Evolutionary conservation across 495 filamentous ascomycete genomes (phyloP).

Genomic region (Aspergillus cristatus): DNA sequence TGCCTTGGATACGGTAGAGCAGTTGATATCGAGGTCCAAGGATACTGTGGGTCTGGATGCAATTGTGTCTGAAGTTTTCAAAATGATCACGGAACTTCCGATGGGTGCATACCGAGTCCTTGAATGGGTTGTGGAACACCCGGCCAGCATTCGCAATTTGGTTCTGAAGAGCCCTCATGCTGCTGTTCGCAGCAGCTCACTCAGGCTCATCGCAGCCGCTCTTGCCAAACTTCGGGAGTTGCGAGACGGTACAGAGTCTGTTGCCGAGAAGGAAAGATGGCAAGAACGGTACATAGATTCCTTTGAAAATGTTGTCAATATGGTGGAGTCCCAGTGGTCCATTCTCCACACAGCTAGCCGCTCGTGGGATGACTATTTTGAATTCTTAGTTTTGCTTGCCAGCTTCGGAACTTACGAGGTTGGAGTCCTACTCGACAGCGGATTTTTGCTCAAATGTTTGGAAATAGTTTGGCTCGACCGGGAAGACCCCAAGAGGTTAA

Average conservation of each 20-base stretch:
- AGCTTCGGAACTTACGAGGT: slow-evolving; percentile 46
- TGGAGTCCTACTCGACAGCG: slow-evolving; percentile 42
- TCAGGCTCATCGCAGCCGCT: slow-evolving; percentile 44
- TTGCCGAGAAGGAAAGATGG: slow-evolving; percentile 20
- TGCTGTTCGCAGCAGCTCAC: slow-evolving; percentile 51
- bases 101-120: slow-evolving; percentile 35
- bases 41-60: slow-evolving; percentile 54
- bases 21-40: slow-evolving; percentile 66
- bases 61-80: slow-evolving; percentile 44
- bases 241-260: slow-evolving; percentile 25
- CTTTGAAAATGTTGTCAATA: slow-evolving; percentile 47
- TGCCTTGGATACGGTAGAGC: slow-evolving; percentile 65
- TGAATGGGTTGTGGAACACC: slow-evolving; percentile 51
- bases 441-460: slow-evolving; percentile 48
- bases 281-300: slow-evolving; percentile 24
- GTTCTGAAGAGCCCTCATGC: slow-evolving; percentile 55
- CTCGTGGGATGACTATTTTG: slow-evolving; percentile 77
- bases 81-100: slow-evolving; percentile 36
- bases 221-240: slow-evolving; percentile 40
- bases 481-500: slow-evolving; percentile 40
- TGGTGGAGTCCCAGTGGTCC: slow-evolving; percentile 43
- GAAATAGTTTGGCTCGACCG: slow-evolving; percentile 55
- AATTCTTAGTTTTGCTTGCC: slow-evolving; percentile 52
- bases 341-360: slow-evolving; percentile 47
- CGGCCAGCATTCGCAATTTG: slow-evolving; percentile 53